phyloP scores from a whole-genome alignment of 1,139 yeast species.

The Kodamaea sp. region DNA sequence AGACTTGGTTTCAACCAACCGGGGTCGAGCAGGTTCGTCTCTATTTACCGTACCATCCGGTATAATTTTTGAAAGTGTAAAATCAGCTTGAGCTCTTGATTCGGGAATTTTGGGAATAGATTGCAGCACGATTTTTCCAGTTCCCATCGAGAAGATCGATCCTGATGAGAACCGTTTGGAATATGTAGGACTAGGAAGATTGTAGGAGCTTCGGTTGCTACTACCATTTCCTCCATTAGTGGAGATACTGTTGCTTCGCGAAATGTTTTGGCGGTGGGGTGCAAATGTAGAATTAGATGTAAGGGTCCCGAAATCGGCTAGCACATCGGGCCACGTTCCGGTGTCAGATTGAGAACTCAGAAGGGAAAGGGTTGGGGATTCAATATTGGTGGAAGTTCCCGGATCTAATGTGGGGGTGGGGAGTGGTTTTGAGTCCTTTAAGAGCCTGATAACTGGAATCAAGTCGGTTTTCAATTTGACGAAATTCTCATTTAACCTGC shows the following conservation, averaged over 20 bases:
- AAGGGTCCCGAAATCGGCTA: slow-evolving; percentile 9
- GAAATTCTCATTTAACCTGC: slow-evolving; percentile 49
- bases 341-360: slow-evolving; percentile 18
- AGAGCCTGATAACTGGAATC: slow-evolving; percentile 51
- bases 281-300: slow-evolving; percentile 3
- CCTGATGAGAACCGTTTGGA: slow-evolving; percentile 44
- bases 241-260: slow-evolving; percentile 20
- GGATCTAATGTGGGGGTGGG: slow-evolving; percentile 56
- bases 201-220: slow-evolving; percentile 16
- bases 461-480: slow-evolving; percentile 52
- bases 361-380: slow-evolving; percentile 38
- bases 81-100: slow-evolving; percentile 15
- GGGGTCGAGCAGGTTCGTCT: slow-evolving; percentile 22
- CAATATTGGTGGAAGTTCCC: slow-evolving; percentile 29
- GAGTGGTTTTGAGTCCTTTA: slow-evolving; percentile 57
- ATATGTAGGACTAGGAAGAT: slow-evolving; percentile 40
- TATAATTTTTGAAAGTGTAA: slow-evolving; percentile 12
- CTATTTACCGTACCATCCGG: slow-evolving; percentile 10
- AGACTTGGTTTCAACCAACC: slow-evolving; percentile 34
- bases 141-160: slow-evolving; percentile 41
- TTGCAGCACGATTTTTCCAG: slow-evolving; percentile 42
- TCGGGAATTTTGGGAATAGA: slow-evolving; percentile 24
- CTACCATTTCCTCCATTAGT: slow-evolving; percentile 4
- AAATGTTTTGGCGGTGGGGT: slow-evolving; percentile 8
- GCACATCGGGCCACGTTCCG: slow-evolving; percentile 13